Percentiles rank a stretch among this genome's conserved stretches.
phyloP scores from a whole-genome alignment of 2,329 filamentous ascomycete species.

The Neoscytalidium dimidiatum region DNA sequence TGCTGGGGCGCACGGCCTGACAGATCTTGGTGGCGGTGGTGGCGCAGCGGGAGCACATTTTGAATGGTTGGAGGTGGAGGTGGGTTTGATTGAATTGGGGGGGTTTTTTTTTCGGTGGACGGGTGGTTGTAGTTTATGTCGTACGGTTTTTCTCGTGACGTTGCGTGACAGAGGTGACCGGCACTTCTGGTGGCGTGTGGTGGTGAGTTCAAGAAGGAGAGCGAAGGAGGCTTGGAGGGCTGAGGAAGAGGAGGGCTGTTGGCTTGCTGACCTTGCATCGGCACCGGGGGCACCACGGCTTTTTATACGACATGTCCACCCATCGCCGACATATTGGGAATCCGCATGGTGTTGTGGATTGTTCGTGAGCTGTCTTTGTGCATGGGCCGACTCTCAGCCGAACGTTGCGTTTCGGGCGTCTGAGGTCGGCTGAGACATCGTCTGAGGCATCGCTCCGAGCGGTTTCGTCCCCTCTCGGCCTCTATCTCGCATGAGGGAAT shows the following conservation, averaged over 20 bases:
- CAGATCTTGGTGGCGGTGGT: not conserved
- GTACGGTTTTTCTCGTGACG: too few relatives aligned
- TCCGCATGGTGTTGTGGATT: conserved; percentile 12
- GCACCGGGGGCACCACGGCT: too few relatives aligned
- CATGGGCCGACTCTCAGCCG: conserved; percentile 13
- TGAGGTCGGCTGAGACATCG: conserved; percentile 16
- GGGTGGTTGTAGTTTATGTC: not conserved
- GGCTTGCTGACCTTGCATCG: not conserved
- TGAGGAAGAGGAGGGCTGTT: not conserved
- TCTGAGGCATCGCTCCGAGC: not conserved
- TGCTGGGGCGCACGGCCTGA: not conserved
- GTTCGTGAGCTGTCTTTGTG: not conserved
- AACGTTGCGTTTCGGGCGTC: conserved; percentile 9
- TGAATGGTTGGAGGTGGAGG: not conserved
- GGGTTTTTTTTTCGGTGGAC: not conserved
- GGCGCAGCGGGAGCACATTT: conserved; percentile 5
- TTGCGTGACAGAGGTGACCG: conserved; percentile 3
- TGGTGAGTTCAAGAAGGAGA: not conserved
- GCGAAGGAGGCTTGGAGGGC: not conserved
- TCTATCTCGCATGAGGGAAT: conserved; percentile 3
- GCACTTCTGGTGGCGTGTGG: not conserved
- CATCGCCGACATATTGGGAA: not conserved
- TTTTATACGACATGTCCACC: not conserved
- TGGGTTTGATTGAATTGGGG: not conserved
- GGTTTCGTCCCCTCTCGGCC: too few relatives aligned